Conservation (phyloP, 2,329 filamentous ascomycete species). For the Pseudomassariella vexata region DNA sequence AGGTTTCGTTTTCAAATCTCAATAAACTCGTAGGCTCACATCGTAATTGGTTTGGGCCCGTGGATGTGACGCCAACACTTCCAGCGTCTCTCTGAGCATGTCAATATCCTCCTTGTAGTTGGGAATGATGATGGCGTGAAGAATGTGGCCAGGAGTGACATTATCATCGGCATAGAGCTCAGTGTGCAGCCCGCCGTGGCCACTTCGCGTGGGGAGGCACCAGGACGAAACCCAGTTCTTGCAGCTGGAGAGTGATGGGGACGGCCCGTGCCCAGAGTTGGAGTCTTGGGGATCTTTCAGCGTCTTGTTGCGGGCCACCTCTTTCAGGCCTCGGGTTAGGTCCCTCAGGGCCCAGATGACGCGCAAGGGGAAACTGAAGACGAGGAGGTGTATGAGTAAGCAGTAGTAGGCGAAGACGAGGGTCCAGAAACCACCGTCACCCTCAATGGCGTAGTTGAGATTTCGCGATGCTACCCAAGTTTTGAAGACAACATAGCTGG, state of each 20-base stretch:
- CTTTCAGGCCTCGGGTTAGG: slow-evolving; percentile 46
- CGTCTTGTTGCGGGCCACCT: slow-evolving; percentile 36
- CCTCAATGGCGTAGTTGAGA: slow-evolving; percentile 35
- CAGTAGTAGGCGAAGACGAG: slow-evolving; percentile 58
- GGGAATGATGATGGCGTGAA: slow-evolving; percentile 65
- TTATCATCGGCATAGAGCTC: slow-evolving; percentile 40
- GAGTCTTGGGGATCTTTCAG: slow-evolving; percentile 40
- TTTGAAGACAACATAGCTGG: slow-evolving; percentile 48
- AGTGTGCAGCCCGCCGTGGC: slow-evolving; percentile 43
- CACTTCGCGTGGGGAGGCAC: slow-evolving; percentile 41
- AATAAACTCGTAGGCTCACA: slow-evolving; percentile 46
- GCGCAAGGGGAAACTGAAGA: slow-evolving; percentile 57
- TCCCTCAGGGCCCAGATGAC: slow-evolving; percentile 56
- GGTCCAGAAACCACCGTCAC: slow-evolving; percentile 39
- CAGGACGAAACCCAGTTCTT: slow-evolving; percentile 45
- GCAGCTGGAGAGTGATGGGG: slow-evolving; percentile 49
- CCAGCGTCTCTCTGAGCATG: slow-evolving; percentile 61
- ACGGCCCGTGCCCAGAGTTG: slow-evolving; percentile 43
- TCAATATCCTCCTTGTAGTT: slow-evolving; percentile 71
- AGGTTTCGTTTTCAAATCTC: no score
- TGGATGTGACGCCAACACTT: slow-evolving; percentile 61
- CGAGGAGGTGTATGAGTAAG: slow-evolving; percentile 57
- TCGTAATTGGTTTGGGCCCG: slow-evolving; percentile 61
- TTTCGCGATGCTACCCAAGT: slow-evolving; percentile 38
- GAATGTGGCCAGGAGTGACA: slow-evolving; percentile 35